Evolutionary conservation across 768 basidiomycete genomes (phyloP), one percentile per base, ranked within the genome.

Genomic region (Pleurotus ostreatus): DNA sequence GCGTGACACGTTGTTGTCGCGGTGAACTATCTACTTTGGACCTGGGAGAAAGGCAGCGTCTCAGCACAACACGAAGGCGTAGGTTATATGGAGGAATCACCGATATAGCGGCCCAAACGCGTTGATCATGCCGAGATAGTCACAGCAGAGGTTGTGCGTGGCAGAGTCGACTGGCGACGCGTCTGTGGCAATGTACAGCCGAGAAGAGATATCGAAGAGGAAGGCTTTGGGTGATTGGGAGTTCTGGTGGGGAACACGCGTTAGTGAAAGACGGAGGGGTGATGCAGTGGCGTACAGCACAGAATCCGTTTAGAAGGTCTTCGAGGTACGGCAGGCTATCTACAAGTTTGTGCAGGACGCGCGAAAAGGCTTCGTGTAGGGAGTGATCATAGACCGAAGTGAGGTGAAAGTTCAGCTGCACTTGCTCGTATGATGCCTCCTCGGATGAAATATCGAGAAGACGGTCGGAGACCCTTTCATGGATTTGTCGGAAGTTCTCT

Each of bases 321-420:
- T 98, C 95, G 4, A 97, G 77, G 65, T 86, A 90, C 1, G 90
- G 90, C 34, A 96, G 72, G 9, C 90, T 87, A 59, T 89, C 88
- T 56, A 94, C 85, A 34, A 94, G 77, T 62, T 89, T 92, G 67
- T 96, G 93, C 18, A 97, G 71, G 41, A 95, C 90, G 44, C 84
- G 84, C 4, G 94, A 95, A 71, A 97, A 93, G 0, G 94, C 94
- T 63, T 96, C 93, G 66, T 91, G 89, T 23, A 96, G 76, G 2
- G 92, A 86, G 61, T 94, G 90, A 67, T 98, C 94, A 65, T 94
- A 93, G 20, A 97, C 89, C 0, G 92, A 94, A 2, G 96, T 98
- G 55, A 98, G 79, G 69, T 94, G 84, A 65, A 94, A 96, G 64
- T 90, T 91, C 60, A 94, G 79, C 12, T 83, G 84, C 57, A 91